Base-by-base conservation (phyloP, 768 basidiomycete genomes). In the Tephrocybe sp. region DNA sequence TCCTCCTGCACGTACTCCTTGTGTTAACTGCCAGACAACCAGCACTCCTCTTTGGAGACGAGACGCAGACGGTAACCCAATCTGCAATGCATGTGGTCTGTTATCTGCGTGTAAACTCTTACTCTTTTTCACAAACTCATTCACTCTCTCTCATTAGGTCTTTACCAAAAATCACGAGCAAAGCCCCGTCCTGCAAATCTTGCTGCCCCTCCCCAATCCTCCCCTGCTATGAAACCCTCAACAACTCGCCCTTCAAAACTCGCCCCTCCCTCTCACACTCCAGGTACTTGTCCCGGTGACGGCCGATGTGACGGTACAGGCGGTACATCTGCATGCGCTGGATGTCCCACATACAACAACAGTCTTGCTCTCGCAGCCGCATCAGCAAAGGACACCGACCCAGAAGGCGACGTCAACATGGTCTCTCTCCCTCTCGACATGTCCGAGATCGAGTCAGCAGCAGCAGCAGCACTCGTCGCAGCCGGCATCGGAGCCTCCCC, bases 321-420 rank as follows among this genome's bases (percentile, higher is more conserved):
- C 61, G 97, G 97, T 47, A 85, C 92, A 57, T 83, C 83, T 53
- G 87, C 91, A 55, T 99, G 97, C 68, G 82, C 87, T 57, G 97
- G 97, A 39, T 99, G 97, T 68, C 97, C 97, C 11, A 95, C 96
- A 30, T 93, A 84, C 72, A 99, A 98, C 76, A 99, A 99, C 65
- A 79, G 79, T 46, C 72, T 83, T 53, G 68, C 74, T 53, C 71
- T 75, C 40, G 69, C 72, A 67, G 73, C 51, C 68, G 73, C 48
- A 52, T 64, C 49, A 60, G 48, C 19, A 58, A 60, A 31, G 57
- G 58, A 63, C 17, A 58, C 62, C 1, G 55, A 60, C 40, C 46
- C 43, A 31, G 64, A 56, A 31, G 60, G 57, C 36, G 52, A 59
- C 39, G 55, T 59, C 31, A 47, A 48, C 40, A 59, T 47, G 56